phyloP scores from a whole-genome alignment of 169 alveolate species.

The Cryptosporidium sp. region DNA sequence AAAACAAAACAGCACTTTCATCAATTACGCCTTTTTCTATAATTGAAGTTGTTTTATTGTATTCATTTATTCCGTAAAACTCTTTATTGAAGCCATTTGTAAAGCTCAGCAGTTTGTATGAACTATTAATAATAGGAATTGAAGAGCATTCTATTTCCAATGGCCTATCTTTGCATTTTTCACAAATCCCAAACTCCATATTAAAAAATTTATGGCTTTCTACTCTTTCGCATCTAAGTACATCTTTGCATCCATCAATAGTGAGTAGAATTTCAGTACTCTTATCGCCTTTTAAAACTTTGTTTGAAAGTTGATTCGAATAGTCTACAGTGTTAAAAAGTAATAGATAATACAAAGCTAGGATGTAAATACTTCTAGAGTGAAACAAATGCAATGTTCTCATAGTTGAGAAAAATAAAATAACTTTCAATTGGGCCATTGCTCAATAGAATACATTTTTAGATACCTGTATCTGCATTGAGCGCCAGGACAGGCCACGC shows the following conservation, averaged over 20 bases:
- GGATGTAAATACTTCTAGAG: background rate
- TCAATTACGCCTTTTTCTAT: background rate
- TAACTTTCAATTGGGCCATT: background rate
- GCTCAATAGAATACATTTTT: background rate
- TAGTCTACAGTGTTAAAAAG: background rate
- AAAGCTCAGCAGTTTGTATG: conserved; percentile 1
- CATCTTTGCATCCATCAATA: background rate
- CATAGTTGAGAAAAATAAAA: background rate
- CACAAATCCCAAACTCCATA: background rate
- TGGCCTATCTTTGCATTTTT: background rate
- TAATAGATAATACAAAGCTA: background rate
- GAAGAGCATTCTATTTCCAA: background rate
- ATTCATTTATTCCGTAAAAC: background rate
- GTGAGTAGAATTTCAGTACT: background rate
- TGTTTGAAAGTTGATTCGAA: background rate
- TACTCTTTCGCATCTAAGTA: background rate
- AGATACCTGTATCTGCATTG: conserved; percentile 2
- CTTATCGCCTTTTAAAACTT: background rate
- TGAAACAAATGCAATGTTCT: background rate
- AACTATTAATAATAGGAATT: background rate
- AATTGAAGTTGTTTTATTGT: background rate
- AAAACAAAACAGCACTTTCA: background rate
- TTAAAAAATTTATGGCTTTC: background rate
- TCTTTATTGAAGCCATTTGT: conserved; percentile 6
- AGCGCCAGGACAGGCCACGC: background rate